These are phyloP conservation scores for Lomentospora prolificans DNA, from an alignment of 2,329 filamentous ascomycete genomes.

Conservation along the genomic window DNA sequence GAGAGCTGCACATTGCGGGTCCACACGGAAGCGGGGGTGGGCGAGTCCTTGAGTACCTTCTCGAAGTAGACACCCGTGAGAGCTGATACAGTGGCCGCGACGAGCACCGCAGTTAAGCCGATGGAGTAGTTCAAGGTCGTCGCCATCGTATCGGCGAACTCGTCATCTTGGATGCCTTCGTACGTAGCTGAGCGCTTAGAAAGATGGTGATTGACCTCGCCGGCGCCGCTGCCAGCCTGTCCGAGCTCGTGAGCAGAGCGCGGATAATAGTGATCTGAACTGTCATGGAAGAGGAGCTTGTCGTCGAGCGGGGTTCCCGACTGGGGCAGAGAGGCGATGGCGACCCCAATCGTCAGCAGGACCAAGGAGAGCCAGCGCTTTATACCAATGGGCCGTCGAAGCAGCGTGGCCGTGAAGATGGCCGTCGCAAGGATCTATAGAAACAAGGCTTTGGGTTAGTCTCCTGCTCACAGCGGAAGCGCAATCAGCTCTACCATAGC, in stretches of 20 bases:
- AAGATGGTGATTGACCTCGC: conserved; percentile 38
- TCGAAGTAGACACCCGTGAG: conserved; percentile 82
- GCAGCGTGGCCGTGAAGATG: conserved; percentile 70
- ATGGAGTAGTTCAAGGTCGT: conserved; percentile 65
- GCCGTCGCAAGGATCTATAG: conserved; percentile 72
- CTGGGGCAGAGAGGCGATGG: conserved; percentile 71
- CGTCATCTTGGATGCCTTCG: conserved; percentile 68
- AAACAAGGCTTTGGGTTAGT: neutral
- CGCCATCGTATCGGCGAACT: conserved; percentile 29
- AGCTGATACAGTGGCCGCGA: conserved; percentile 71
- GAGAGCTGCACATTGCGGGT: conserved; percentile 90
- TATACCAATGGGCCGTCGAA: conserved; percentile 58
- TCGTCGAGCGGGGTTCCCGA: conserved; percentile 38
- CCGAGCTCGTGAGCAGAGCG: conserved; percentile 70
- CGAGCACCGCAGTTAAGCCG: conserved; percentile 67
- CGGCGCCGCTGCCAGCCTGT: conserved; percentile 38
- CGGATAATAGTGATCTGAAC: conserved; percentile 61
- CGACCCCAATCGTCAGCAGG: conserved; percentile 71
- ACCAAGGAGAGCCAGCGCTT: conserved; percentile 75
- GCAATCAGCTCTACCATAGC: too few relatives aligned
- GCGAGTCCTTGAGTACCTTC: conserved; percentile 83
- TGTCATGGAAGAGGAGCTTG: conserved; percentile 52
- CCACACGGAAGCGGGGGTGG: conserved; percentile 71
- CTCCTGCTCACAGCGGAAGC: neutral
- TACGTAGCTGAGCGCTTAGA: conserved; percentile 74